Conservation (phyloP, 192 early-diverging fungal genomes). For the Coemansia sp. region DNA sequence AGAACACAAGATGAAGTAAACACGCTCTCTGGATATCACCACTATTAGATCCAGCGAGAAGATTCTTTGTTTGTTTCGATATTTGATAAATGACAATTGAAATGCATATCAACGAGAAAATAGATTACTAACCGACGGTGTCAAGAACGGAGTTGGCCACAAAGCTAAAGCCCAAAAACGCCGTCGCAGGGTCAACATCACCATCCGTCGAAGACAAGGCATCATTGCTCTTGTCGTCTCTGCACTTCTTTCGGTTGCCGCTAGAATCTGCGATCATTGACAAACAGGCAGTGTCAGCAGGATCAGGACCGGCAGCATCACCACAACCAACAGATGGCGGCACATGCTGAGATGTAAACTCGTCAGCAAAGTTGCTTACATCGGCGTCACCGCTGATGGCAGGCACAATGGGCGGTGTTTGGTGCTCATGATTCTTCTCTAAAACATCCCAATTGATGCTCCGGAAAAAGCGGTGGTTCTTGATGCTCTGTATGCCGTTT, state of each 20-base stretch:
- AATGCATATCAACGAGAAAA: too few species aligned
- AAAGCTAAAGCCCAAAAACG: slow-evolving; percentile 53
- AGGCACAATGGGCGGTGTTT: slow-evolving; percentile 71
- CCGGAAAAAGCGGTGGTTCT: slow-evolving; percentile 71
- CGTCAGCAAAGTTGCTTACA: slow-evolving; percentile 77
- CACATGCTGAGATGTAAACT: slow-evolving; percentile 65
- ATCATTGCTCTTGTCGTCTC: neutral
- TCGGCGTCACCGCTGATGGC: slow-evolving; percentile 59
- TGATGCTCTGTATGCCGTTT: slow-evolving; percentile 38
- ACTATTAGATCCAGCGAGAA: neutral
- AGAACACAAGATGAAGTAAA: slow-evolving; percentile 79
- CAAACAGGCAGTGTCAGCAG: too few species aligned
- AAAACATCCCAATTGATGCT: slow-evolving; percentile 69
- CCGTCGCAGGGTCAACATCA: slow-evolving; percentile 46
- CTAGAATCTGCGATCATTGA: neutral
- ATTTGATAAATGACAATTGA: too few species aligned
- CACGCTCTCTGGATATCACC: too few species aligned
- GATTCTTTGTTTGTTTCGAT: too few species aligned
- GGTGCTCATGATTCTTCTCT: slow-evolving; percentile 42
- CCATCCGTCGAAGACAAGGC: neutral
- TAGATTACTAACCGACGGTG: slow-evolving; percentile 14
- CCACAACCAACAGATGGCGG: slow-evolving; percentile 35
- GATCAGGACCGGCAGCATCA: slow-evolving; percentile 18
- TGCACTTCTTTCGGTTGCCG: neutral
- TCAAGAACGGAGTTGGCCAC: slow-evolving; percentile 51